Evolutionary conservation across 805 yeast species (phyloP).

Genomic region (Candida xiaguanensis): DNA sequence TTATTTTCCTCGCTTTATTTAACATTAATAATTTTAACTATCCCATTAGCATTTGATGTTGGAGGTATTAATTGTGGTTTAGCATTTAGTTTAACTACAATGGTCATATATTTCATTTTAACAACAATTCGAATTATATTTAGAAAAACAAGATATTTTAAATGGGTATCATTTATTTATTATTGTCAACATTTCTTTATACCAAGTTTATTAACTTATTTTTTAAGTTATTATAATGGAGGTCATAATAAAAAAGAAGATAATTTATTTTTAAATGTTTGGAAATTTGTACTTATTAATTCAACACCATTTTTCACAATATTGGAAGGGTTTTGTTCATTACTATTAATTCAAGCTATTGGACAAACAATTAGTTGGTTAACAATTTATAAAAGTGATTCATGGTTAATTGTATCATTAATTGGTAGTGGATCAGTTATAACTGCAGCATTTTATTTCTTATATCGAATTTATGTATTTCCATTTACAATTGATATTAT

Average conservation of each 20-base stretch:
- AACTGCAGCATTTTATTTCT: conserved; percentile 71
- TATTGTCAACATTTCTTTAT: conserved; percentile 79
- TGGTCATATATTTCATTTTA: conserved; percentile 56
- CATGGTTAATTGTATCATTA: conserved; percentile 74
- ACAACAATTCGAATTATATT: conserved; percentile 68
- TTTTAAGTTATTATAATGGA: conserved; percentile 48
- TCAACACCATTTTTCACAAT: conserved; percentile 88
- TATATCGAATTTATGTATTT: conserved; percentile 78
- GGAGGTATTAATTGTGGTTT: conserved; percentile 92
- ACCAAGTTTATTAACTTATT: conserved; percentile 75
- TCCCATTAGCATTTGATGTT: conserved; percentile 90
- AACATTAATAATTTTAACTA: conserved; percentile 67
- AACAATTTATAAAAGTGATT: conserved; percentile 58
- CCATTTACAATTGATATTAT: conserved; percentile 66
- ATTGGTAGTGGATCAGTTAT: conserved; percentile 70
- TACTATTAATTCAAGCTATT: conserved; percentile 85
- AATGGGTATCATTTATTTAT: conserved; percentile 52
- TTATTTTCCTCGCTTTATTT: conserved; percentile 46
- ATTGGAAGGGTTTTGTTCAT: conserved; percentile 89
- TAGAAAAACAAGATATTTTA: conserved; percentile 36
- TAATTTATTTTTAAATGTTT: conserved; percentile 31
- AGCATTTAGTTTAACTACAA: conserved; percentile 68
- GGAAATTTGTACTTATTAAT: conserved; percentile 70
- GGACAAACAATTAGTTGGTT: conserved; percentile 80
- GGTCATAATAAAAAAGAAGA: conserved; percentile 2